Base-by-base conservation (phyloP, 257 asterid genomes). In the Lycium ferocissimum region DNA sequence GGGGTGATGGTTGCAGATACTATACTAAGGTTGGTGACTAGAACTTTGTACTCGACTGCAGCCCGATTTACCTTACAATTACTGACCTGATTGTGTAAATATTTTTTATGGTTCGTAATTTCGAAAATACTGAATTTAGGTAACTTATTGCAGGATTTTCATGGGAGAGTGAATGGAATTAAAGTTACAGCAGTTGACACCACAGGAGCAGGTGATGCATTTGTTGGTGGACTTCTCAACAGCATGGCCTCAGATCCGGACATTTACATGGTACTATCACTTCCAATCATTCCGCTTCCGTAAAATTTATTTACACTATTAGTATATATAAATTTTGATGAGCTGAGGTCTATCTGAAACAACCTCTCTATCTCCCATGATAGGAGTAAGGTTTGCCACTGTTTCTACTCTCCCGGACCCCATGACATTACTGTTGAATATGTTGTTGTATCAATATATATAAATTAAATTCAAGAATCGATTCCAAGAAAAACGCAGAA, bases 171-270 rank as follows among this genome's bases (percentile, higher is more conserved):
- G 33, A 17, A 58, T 2, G 91, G 88, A 9, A 49, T 88, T 57
- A 57, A 79, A 81, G 89, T 88, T 12, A 5, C 81, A 54, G 85
- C 91, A 76, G 85, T 88, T 67, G 91, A 88, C 82, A 88, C 91
- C 17, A 88, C 91, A 15, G 91, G 91, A 33, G 99, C 99, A 43
- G 99, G 99, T 61, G 99, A 95, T 92, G 95, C 99, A 54, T 95
- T 94, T 88, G 91, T 87, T 79, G 99, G 99, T 61, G 99, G 97
- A 37, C n/a, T 92, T 56, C 93, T 95, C 79, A 84, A 87, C 66
- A 79, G 90, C 79, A 85, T 94, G 88, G 97, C 98, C 81, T 62
- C 92, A 9, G 93, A 94, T 84, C 53, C 85, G 85, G 91, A 86
- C 78, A 84, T 95, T 84, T 82, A 87, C 56, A 82, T 92, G 99